A percentile compares a stretch with the other conserved stretches of the same genome.
phyloP scores from a whole-genome alignment of 306 rosid genomes.

The Lupinus albus region DNA sequence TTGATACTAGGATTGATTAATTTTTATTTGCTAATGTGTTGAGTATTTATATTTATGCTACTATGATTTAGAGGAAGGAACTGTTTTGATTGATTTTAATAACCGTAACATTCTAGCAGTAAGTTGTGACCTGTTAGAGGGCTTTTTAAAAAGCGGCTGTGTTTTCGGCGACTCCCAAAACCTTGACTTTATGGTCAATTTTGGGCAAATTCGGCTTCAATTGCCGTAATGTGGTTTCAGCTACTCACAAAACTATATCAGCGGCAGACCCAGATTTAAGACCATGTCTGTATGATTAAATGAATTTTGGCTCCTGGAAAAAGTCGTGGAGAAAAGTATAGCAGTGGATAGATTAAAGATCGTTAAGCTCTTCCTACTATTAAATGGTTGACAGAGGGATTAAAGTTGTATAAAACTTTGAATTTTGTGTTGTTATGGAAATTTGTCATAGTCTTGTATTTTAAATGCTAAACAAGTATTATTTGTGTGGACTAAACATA shows the following conservation, averaged over 20 bases:
- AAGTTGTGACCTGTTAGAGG: too few species aligned
- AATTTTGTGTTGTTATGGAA: constrained; percentile 7
- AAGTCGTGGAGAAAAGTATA: not conserved
- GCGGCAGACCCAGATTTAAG: too few species aligned
- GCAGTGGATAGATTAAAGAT: constrained; percentile 12
- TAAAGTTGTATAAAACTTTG: not conserved
- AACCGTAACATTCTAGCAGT: not conserved
- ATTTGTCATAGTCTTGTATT: not conserved
- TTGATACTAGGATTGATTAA: not conserved
- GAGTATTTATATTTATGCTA: not conserved
- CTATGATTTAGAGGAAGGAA: not conserved
- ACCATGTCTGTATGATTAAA: too few species aligned
- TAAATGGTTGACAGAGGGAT: not conserved
- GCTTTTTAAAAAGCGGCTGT: too few species aligned
- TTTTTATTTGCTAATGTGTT: not conserved
- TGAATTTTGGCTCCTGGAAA: not conserved
- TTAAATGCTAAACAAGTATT: constrained; percentile 4
- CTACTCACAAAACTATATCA: too few species aligned
- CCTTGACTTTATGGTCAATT: too few species aligned
- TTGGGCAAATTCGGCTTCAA: too few species aligned
- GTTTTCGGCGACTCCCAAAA: too few species aligned
- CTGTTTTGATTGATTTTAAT: constrained; percentile 10
- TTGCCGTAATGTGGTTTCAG: too few species aligned
- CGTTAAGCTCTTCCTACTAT: constrained; percentile 4
- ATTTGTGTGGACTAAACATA: constrained; percentile 1